Percentiles rank a stretch among this genome's conserved stretches.
Conservation (phyloP, 1,284 basidiomycete species). For the Tilletiopsis washingtonensis region DNA sequence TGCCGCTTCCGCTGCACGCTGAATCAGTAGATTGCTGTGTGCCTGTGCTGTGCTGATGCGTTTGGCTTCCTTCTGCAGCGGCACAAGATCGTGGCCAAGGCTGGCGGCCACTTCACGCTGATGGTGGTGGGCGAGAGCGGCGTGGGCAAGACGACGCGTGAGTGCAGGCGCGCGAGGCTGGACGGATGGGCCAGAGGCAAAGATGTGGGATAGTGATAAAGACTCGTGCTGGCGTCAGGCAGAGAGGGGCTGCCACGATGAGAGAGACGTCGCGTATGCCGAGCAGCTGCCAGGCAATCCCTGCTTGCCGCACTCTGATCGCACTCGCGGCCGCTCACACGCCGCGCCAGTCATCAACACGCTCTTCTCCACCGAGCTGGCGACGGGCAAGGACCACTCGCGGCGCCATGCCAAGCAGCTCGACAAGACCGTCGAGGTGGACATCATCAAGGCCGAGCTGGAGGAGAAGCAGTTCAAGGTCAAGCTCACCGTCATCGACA, state of each 20-base stretch:
- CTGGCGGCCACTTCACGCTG: conserved; percentile 93
- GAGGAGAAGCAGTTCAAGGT: conserved; percentile 99
- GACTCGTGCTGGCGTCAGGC: too few species aligned
- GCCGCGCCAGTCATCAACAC: conserved; percentile 68
- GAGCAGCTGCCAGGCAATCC: too few species aligned
- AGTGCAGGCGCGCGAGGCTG: conserved; percentile 6
- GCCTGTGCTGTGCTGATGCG: not conserved
- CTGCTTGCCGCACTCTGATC: not conserved
- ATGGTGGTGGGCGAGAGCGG: conserved; percentile 88
- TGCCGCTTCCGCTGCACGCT: not conserved
- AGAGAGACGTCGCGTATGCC: too few species aligned
- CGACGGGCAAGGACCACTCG: conserved; percentile 79
- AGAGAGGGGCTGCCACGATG: not conserved
- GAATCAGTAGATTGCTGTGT: too few species aligned
- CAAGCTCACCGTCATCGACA: conserved; percentile 97
- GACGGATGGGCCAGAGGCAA: too few species aligned
- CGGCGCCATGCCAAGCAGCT: conserved; percentile 90
- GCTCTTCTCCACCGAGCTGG: conserved; percentile 95
- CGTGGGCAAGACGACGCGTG: conserved; percentile 42
- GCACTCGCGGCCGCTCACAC: not conserved
- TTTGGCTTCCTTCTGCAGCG: conserved; percentile 10
- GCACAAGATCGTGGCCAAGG: conserved; percentile 68
- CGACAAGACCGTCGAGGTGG: conserved; percentile 88
- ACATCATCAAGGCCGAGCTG: conserved; percentile 60
- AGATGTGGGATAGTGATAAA: too few species aligned